phyloP scores from a whole-genome alignment of 2,329 filamentous ascomycete genomes.

The Exophiala oligosperma region DNA sequence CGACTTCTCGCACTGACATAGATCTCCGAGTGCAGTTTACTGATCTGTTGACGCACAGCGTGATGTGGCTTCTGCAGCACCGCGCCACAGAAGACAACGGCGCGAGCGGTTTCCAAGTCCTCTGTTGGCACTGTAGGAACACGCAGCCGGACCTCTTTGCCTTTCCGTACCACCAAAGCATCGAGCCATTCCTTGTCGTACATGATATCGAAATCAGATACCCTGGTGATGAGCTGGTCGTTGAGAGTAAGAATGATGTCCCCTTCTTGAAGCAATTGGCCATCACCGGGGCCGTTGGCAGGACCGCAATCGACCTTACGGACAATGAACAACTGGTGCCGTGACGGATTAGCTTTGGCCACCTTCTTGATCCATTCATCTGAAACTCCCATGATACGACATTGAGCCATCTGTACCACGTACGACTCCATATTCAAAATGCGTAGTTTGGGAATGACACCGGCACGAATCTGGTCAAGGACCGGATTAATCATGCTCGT shows the following conservation, averaged over 20 bases:
- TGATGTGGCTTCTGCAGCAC: constrained; percentile 92
- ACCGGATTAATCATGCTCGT: constrained; percentile 87
- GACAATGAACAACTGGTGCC: constrained; percentile 98
- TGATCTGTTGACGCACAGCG: constrained; percentile 95
- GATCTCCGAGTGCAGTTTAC: constrained; percentile 91
- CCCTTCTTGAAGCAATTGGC: constrained; percentile 73
- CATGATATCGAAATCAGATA: constrained; percentile 94
- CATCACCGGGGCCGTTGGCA: constrained; percentile 37
- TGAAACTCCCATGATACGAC: constrained; percentile 92
- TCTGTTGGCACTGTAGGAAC: constrained; percentile 84
- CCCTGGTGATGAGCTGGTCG: constrained; percentile 86
- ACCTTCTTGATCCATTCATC: constrained; percentile 95
- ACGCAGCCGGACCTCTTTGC: constrained; percentile 72
- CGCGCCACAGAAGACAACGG: constrained; percentile 92
- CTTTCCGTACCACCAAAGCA: constrained; percentile 82
- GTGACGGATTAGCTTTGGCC: constrained; percentile 80
- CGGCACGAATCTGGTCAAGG: constrained; percentile 80
- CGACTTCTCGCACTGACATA: constrained; percentile 87
- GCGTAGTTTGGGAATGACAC: constrained; percentile 74
- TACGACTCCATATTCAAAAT: constrained; percentile 95
- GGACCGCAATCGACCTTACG: constrained; percentile 76
- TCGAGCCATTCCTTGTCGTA: constrained; percentile 83
- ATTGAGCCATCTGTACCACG: constrained; percentile 94
- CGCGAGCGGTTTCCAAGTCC: constrained; percentile 88
- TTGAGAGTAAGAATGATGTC: constrained; percentile 92